Conservation (phyloP, 1,284 basidiomycete species). For the Cryptococcus deneoformans region DNA sequence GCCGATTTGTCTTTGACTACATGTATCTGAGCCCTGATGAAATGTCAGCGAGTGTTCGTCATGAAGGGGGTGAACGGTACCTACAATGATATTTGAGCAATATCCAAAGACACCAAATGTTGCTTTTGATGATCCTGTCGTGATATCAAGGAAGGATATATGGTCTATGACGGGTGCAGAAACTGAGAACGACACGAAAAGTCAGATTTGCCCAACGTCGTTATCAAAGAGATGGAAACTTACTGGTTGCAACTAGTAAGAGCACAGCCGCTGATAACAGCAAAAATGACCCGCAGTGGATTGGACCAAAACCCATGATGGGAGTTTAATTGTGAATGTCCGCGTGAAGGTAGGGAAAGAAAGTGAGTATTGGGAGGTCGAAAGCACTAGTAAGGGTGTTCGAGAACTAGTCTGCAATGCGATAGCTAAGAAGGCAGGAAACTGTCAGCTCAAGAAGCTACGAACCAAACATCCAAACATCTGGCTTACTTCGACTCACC, state of each 20-base stretch:
- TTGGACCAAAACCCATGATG: slow-evolving; percentile 24
- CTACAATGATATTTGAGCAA: slow-evolving; percentile 23
- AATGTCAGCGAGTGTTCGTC: neutral
- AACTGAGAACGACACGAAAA: slow-evolving; percentile 14
- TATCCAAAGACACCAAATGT: slow-evolving; percentile 44
- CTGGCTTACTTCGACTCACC: too few species aligned
- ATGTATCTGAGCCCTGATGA: slow-evolving; percentile 1
- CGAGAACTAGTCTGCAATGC: too few species aligned
- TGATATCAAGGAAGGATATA: slow-evolving; percentile 35
- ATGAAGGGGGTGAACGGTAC: slow-evolving; percentile 1
- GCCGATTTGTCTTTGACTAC: slow-evolving; percentile 15
- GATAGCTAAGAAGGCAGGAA: too few species aligned
- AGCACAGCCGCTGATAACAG: slow-evolving; percentile 34
- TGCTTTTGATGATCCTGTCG: slow-evolving; percentile 1
- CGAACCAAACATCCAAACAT: too few species aligned
- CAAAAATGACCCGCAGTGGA: slow-evolving; percentile 31
- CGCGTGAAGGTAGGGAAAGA: neutral
- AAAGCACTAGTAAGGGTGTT: neutral
- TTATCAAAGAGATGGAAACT: slow-evolving; percentile 10
- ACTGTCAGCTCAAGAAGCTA: too few species aligned
- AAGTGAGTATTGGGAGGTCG: neutral
- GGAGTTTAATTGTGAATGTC: neutral
- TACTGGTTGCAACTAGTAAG: slow-evolving; percentile 33
- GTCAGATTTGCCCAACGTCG: neutral
- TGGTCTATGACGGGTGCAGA: slow-evolving; percentile 37